These are phyloP conservation scores for Fusarium ambrosium DNA, from an alignment of 2,329 filamentous ascomycete genomes.

Conservation along the genomic window DNA sequence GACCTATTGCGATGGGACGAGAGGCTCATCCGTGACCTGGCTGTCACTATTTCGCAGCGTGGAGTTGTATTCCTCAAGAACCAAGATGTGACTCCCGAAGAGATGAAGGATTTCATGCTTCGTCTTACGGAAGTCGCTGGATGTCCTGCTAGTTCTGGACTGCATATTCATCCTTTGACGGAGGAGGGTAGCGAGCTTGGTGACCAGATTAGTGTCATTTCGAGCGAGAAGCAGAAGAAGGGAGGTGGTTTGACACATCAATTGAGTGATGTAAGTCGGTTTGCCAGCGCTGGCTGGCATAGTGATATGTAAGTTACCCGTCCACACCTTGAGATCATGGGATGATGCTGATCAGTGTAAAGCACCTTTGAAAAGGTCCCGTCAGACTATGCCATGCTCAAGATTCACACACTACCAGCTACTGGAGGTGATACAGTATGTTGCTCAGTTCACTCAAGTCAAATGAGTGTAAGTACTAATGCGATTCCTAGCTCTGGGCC, in stretches of 20 bases:
- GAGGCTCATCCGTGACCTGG: slow-evolving; percentile 65
- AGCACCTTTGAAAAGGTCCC: slow-evolving; percentile 70
- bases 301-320: slow-evolving; percentile 62
- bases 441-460: neutral
- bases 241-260: slow-evolving; percentile 65
- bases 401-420: slow-evolving; percentile 67
- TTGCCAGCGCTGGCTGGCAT: slow-evolving; percentile 60
- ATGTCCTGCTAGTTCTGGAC: slow-evolving; percentile 60
- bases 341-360: slow-evolving; percentile 9
- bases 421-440: slow-evolving; percentile 68
- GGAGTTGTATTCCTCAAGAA: slow-evolving; percentile 56
- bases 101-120: slow-evolving; percentile 56
- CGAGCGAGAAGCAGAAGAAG: slow-evolving; percentile 68
- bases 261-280: slow-evolving; percentile 63
- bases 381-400: slow-evolving; percentile 72
- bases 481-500: slow-evolving; percentile 68
- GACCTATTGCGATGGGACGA: slow-evolving; percentile 57
- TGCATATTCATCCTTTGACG: slow-evolving; percentile 69
- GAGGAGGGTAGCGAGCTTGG: slow-evolving; percentile 66
- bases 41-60: slow-evolving; percentile 61
- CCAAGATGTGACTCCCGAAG: slow-evolving; percentile 52
- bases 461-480: slow-evolving; percentile 49
- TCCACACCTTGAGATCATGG: neutral
- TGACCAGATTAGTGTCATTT: slow-evolving; percentile 70
- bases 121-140: slow-evolving; percentile 51